phyloP scores from a whole-genome alignment of 2,329 filamentous ascomycete species.

The Tetracladium maxilliforme region DNA sequence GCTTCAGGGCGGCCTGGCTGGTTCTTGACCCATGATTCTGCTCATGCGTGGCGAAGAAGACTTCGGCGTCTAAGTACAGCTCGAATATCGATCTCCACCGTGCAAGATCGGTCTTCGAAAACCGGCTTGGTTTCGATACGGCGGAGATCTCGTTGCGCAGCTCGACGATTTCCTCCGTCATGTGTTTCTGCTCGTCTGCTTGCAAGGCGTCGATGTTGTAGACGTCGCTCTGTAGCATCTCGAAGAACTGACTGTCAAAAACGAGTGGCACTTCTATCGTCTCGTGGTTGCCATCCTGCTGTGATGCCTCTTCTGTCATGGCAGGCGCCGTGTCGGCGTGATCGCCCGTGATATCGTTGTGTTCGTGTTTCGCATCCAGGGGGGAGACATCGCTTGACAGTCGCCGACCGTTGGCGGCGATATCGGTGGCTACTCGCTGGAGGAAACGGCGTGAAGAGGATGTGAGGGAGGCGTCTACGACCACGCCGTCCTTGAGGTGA shows the following conservation, averaged over 20 bases:
- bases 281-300: too few species aligned
- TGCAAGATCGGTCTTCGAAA: slow-evolving; percentile 51
- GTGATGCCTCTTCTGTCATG: slow-evolving; percentile 1
- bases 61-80: slow-evolving; percentile 61
- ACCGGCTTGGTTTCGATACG: slow-evolving; percentile 47
- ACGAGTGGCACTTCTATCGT: slow-evolving; percentile 65
- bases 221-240: slow-evolving; percentile 58
- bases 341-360: too few species aligned
- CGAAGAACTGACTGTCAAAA: slow-evolving; percentile 70
- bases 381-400: too few species aligned
- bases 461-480: slow-evolving; percentile 54
- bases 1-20: slow-evolving; percentile 48
- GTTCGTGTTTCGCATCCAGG: too few species aligned
- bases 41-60: slow-evolving; percentile 74
- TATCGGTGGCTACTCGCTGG: too few species aligned
- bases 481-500: slow-evolving; percentile 48
- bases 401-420: too few species aligned
- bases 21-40: slow-evolving; percentile 52
- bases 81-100: slow-evolving; percentile 73
- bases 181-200: slow-evolving; percentile 38
- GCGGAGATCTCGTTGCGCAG: slow-evolving; percentile 51
- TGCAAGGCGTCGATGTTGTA: slow-evolving; percentile 55
- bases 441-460: too few species aligned
- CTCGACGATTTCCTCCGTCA: slow-evolving; percentile 46
- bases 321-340: too few species aligned